Evolutionary conservation across 2,329 filamentous ascomycete species (phyloP).

Genomic region (Exophiala alcalophila): DNA sequence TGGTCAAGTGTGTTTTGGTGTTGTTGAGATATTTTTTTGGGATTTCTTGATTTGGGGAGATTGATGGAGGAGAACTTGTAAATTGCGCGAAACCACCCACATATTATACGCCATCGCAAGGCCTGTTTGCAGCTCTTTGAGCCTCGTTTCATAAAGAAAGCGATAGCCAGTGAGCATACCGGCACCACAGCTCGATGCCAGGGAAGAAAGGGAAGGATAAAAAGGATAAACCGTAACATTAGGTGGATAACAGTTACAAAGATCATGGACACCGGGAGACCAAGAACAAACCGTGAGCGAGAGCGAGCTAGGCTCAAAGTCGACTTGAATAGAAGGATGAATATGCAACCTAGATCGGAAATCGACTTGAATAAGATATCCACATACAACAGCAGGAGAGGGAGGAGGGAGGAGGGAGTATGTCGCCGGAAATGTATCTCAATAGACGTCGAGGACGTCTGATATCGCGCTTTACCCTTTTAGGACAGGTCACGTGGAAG

Average conservation of each 20-base stretch:
- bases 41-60: no score
- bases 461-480: slow-evolving; percentile 12
- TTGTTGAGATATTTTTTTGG: no score
- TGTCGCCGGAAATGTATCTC: slow-evolving; percentile 16
- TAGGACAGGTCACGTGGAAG: no score
- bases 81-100: no score
- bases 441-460: slow-evolving; percentile 11
- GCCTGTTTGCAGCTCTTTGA: slow-evolving; percentile 8
- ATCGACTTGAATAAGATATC: slow-evolving; percentile 8
- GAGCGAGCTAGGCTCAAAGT: slow-evolving; percentile 9
- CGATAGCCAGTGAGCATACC: not conserved
- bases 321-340: slow-evolving; percentile 13
- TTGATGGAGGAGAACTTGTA: no score
- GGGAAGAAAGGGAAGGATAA: slow-evolving; percentile 9
- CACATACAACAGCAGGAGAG: no score
- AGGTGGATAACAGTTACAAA: slow-evolving; percentile 15
- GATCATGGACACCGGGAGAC: not conserved
- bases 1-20: no score
- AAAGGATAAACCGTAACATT: slow-evolving; percentile 9
- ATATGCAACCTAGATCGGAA: no score
- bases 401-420: no score
- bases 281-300: slow-evolving; percentile 3
- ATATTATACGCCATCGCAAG: not conserved
- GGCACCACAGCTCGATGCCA: not conserved
- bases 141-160: slow-evolving; percentile 14